Conservation (phyloP, 2,329 filamentous ascomycete genomes). For the Aspergillus sp. region DNA sequence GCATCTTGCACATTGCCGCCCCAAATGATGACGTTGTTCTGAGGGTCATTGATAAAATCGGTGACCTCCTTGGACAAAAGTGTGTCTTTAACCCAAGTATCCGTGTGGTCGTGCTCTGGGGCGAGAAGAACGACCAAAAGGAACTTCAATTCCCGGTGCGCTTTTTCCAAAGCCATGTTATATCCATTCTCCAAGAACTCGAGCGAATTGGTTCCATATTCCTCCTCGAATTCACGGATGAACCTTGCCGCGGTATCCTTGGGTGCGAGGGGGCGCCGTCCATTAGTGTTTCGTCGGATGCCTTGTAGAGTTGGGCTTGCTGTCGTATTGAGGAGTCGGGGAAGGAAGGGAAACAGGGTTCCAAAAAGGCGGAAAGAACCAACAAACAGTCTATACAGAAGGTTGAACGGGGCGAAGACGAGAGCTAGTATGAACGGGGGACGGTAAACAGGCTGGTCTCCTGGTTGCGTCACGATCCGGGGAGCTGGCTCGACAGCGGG, state of each 20-base stretch:
- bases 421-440: conserved; percentile 75
- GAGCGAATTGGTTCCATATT: conserved; percentile 68
- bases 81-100: conserved; percentile 76
- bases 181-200: conserved; percentile 87
- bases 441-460: conserved; percentile 63
- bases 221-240: conserved; percentile 90
- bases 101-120: conserved; percentile 91
- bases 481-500: conserved; percentile 68
- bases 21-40: conserved; percentile 84
- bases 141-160: conserved; percentile 89
- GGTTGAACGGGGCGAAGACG: conserved; percentile 76
- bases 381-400: conserved; percentile 72
- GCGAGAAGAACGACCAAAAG: conserved; percentile 85
- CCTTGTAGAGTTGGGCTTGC: conserved; percentile 51
- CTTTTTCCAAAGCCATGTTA: conserved; percentile 83
- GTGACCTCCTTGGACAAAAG: conserved; percentile 74
- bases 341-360: conserved; percentile 78
- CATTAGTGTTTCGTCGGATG: conserved; percentile 59
- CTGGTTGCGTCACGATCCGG: conserved; percentile 75
- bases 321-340: conserved; percentile 54
- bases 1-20: conserved; percentile 89
- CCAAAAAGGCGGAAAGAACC: conserved; percentile 68
- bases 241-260: conserved; percentile 87
- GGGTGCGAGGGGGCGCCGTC: conserved; percentile 74
- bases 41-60: conserved; percentile 69